A percentile compares a stretch with the other conserved stretches of the same genome.
Conservation (phyloP, 208 protist genomes). For the Trypanosoma mega region DNA sequence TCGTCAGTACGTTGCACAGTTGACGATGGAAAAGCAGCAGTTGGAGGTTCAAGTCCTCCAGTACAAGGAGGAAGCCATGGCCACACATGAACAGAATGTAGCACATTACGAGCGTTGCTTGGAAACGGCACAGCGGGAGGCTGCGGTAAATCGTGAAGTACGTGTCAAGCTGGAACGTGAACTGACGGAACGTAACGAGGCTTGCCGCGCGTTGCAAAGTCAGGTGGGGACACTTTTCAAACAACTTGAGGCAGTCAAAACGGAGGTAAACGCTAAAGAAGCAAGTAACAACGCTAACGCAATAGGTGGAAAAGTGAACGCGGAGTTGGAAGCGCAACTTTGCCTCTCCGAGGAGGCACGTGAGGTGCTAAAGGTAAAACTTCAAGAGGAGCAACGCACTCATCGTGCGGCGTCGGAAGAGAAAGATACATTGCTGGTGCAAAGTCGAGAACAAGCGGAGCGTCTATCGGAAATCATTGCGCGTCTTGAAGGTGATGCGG, state of each 20-base stretch:
- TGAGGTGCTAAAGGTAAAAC: conserved; percentile 1
- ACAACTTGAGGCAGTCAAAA: background rate
- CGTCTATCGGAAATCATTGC: conserved; percentile 2
- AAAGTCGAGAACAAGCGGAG: conserved; percentile 8
- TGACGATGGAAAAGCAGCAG: conserved; percentile 34
- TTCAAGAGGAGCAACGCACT: background rate
- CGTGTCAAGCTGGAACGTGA: conserved; percentile 2
- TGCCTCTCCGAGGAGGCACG: background rate
- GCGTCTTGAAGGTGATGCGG: background rate
- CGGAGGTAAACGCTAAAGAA: background rate
- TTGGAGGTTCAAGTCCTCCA: conserved; percentile 23
- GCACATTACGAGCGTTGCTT: conserved; percentile 47
- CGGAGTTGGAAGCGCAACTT: conserved; percentile 4
- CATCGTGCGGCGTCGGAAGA: conserved; percentile 8
- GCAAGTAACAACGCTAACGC: no score
- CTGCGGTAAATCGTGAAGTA: background rate
- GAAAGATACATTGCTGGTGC: conserved; percentile 13
- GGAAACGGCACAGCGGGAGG: background rate
- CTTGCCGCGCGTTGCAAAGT: background rate
- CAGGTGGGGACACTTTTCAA: background rate
- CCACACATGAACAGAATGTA: conserved; percentile 35
- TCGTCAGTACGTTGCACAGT: conserved; percentile 16
- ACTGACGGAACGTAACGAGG: background rate
- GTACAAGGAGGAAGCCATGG: conserved; percentile 45
- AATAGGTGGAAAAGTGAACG: background rate